These are phyloP conservation scores for Psidium friedrichsthalianum DNA, from an alignment of 345 rosid species.

Conservation along the genomic window DNA sequence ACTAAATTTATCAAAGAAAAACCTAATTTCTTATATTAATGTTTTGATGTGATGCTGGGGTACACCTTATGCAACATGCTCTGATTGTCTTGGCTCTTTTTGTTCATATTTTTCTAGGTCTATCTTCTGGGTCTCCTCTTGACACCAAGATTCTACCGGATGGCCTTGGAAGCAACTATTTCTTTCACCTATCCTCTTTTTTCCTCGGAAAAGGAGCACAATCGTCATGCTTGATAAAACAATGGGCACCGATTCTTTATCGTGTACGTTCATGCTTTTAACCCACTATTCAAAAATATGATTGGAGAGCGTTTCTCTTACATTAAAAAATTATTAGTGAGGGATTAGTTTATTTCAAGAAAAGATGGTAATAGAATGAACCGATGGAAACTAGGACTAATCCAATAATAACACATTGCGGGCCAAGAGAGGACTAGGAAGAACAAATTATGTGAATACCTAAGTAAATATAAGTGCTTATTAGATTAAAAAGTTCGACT, in stretches of 20 bases:
- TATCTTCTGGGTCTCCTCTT: background rate
- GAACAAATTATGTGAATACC: background rate
- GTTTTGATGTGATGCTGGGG: background rate
- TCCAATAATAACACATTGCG: background rate
- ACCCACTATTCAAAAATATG: rapidly evolving
- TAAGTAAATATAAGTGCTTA: background rate
- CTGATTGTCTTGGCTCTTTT: background rate
- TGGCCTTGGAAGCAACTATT: background rate
- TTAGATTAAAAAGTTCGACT: background rate
- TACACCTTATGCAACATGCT: background rate
- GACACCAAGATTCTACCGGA: background rate
- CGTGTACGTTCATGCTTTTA: background rate
- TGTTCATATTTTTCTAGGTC: background rate
- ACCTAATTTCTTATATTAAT: background rate
- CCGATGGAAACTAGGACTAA: background rate
- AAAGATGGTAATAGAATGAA: background rate
- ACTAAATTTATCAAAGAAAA: no score
- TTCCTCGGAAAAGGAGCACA: background rate
- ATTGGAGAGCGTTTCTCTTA: background rate
- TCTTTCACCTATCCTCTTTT: background rate
- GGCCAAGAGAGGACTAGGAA: background rate
- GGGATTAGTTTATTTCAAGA: background rate
- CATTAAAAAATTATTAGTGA: background rate
- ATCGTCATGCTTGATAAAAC: background rate
- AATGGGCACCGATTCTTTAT: background rate